phyloP scores from a whole-genome alignment of 257 asterid species.

The Primulina eburnea region DNA sequence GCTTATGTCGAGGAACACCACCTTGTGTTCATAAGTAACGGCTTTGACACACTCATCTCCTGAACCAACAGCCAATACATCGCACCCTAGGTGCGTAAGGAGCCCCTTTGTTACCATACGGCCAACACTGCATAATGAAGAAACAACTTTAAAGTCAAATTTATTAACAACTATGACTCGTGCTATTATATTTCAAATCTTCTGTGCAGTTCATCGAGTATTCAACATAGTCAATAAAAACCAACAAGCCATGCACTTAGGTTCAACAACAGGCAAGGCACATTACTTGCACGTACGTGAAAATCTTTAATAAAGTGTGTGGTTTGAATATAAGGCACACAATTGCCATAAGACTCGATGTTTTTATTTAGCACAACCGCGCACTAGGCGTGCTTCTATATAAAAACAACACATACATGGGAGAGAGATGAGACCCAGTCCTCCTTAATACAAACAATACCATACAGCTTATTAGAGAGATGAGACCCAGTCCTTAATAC shows the following conservation, averaged over 20 bases:
- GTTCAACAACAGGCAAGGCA: background rate
- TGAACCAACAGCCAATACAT: slow-evolving; percentile 62
- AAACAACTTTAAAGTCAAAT: background rate
- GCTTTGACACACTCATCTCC: slow-evolving; percentile 77
- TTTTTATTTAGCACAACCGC: background rate
- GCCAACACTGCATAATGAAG: slow-evolving; percentile 56
- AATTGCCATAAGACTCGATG: too few relatives aligned
- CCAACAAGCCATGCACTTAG: background rate
- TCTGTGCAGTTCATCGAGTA: background rate
- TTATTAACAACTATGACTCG: background rate
- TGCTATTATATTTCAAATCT: background rate
- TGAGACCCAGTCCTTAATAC: background rate
- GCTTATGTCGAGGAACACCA: slow-evolving; percentile 65
- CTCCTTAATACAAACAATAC: background rate
- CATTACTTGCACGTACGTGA: background rate
- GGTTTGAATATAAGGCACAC: too few relatives aligned
- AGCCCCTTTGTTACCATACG: slow-evolving; percentile 87
- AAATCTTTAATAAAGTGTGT: too few relatives aligned
- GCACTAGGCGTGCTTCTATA: background rate
- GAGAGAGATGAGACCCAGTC: background rate
- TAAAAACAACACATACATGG: background rate
- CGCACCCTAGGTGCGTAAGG: slow-evolving; percentile 82
- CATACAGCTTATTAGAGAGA: background rate
- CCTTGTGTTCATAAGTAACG: slow-evolving; percentile 64
- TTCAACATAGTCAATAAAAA: background rate